These are phyloP conservation scores for Thyridium curvatum DNA, from an alignment of 2,329 filamentous ascomycete species.

Conservation along the genomic window DNA sequence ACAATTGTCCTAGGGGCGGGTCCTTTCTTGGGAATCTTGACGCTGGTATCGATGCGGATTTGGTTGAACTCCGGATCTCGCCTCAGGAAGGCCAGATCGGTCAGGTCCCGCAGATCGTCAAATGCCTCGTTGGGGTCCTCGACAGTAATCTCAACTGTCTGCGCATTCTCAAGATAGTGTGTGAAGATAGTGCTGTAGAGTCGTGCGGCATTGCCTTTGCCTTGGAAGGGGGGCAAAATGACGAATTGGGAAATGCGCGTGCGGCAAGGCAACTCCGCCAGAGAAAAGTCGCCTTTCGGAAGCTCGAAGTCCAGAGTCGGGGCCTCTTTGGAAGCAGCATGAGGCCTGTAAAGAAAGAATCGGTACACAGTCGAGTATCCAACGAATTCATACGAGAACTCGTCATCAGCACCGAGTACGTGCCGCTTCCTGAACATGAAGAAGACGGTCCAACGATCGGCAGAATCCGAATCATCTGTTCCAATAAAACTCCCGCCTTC, in stretches of 20 bases:
- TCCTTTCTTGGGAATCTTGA: conserved; percentile 42
- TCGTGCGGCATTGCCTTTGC: conserved; percentile 68
- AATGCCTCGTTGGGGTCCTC: conserved; percentile 91
- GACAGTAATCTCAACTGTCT: conserved; percentile 78
- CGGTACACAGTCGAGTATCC: conserved; percentile 90
- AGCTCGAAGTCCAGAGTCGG: conserved; percentile 31
- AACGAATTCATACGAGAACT: conserved; percentile 68
- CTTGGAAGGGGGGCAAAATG: conserved; percentile 81
- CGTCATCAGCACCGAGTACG: conserved; percentile 27
- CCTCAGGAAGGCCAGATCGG: conserved; percentile 62
- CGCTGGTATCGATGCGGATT: conserved; percentile 46
- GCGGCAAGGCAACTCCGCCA: conserved; percentile 63
- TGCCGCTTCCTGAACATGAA: conserved; percentile 65
- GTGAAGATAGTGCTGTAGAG: conserved; percentile 78
- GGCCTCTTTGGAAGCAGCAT: conserved; percentile 28
- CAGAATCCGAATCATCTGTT: conserved; percentile 55
- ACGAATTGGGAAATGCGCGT: conserved; percentile 90
- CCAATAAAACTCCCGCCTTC: conserved; percentile 79
- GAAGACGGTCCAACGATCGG: conserved; percentile 87
- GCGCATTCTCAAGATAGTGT: conserved; percentile 57
- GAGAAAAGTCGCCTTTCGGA: conserved; percentile 21
- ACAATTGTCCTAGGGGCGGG: conserved; percentile 47
- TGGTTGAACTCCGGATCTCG: conserved; percentile 49
- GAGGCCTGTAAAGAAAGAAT: conserved; percentile 61
- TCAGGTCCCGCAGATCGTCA: conserved; percentile 70